Conservation (phyloP, 306 rosid species). For the Rosa rugosa region DNA sequence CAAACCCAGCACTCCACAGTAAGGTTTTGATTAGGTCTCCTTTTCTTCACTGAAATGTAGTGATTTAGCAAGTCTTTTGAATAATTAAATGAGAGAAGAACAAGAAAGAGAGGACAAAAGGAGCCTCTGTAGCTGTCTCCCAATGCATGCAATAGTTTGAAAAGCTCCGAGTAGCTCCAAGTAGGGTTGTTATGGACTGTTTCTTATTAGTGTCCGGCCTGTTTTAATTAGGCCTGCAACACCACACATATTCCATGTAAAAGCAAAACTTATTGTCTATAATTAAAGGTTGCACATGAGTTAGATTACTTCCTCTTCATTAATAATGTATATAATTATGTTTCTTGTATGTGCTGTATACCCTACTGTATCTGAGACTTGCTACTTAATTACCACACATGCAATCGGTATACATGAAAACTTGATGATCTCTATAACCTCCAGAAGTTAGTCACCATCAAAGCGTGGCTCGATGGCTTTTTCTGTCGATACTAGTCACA, state of each 20-base stretch:
- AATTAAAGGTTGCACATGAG: not conserved
- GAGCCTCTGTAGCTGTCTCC: not conserved
- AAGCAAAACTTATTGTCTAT: not conserved
- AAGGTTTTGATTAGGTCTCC: not conserved
- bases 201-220: not conserved
- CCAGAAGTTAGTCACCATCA: not conserved
- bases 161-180: not conserved
- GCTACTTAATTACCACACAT: not conserved
- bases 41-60: not conserved
- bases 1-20: conserved; percentile 3
- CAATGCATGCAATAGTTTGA: not conserved
- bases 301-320: not conserved
- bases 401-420: not conserved
- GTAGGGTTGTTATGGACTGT: not conserved
- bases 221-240: conserved; percentile 9
- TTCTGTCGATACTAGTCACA: not conserved
- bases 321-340: not conserved
- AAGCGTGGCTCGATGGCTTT: not conserved
- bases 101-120: conserved; percentile 16
- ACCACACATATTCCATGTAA: not conserved
- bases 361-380: not conserved
- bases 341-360: not conserved
- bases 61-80: not conserved
- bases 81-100: not conserved
- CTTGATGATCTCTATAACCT: not conserved